Evolutionary conservation across 1,284 basidiomycete species (phyloP), one percentile per base, ranked within the genome.

Genomic region (Tremellales sp.): DNA sequence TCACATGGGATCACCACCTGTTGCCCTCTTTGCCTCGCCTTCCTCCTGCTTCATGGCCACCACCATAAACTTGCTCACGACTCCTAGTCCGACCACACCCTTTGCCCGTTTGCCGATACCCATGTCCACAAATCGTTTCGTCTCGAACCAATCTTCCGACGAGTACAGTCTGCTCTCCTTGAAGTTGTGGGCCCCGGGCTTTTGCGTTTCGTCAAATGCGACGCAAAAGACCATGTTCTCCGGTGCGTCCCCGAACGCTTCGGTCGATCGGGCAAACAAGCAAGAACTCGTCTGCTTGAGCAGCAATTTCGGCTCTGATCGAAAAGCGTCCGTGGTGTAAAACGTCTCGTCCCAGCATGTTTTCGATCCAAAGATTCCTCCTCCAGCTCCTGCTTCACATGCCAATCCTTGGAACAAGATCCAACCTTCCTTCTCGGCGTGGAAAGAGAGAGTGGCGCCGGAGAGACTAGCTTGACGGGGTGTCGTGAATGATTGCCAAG

Each of bases 21-120:
- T 4, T 73, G 75, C 63, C 37, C 67, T 45, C 39, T 48, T 49
- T 8, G 40, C 22, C 2, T 49, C 54, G 4, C 54, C 64, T 11
- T 62, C 64, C 21, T 39, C 39, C 11, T 55, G 86, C 68, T 83
- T 85, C 56, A 94, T 62, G 0, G 91, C 92, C 2, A 88, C 89
- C 4, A 96, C 86, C 12, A 89, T 85, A 64, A 86, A 97, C 67
- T 91, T 89, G 73, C 84, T 85, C 5, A 94, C 88, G 45, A 92
- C 87, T 0, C 92, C 92, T 49, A 96, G 82, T 0, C 89, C 92
- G 2, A 88, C 79, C 15, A 97, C 83, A 1, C 92, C 92, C 21
- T 81, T 82, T 0, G 89, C 86, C 51, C 84, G 83, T 74, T 85
- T 89, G 3, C 86, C 88, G 1, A 91, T 87, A 7, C 79, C 79